Evolutionary conservation across 1,139 yeast species (phyloP), one percentile per base, ranked within the genome.

Genomic region (Suhomyces kunorum): DNA sequence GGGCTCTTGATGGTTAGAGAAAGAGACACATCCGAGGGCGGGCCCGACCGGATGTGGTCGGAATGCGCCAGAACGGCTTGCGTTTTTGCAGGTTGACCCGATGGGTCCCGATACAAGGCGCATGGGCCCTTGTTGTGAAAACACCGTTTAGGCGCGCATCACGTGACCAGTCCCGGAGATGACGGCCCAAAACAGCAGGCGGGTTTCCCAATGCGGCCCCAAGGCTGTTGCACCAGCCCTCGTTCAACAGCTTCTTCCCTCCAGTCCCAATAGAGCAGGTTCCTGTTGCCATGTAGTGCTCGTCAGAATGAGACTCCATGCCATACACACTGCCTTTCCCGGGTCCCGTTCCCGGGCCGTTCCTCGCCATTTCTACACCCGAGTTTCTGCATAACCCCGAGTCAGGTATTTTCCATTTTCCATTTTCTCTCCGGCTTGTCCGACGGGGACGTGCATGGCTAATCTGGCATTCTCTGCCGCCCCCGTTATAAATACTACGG

Each of bases 401-500:
- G 36, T 38, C 40, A 40, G 43, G 43, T 40, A 40, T 40, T 40
- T 23, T 25, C 24, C n/a, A n/a, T n/a, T n/a, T n/a, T n/a, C n/a
- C n/a, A n/a, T n/a, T n/a, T n/a, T n/a, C 32, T 20, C 37, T 32
- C 43, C 43, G 43, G 43, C 27, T 36, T 33, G 43, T 22, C 43
- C 43, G 43, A 40, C 32, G 24, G 9, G 40, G 43, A 23, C 39
- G 39, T 35, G 43, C 39, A 26, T 34, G 37, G 34, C 24, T 36
- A 38, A 38, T 38, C 42, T 14, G 41, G 34, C 41, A 33, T 34
- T 38, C 13, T 33, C 30, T n/a, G 23, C 11, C 34, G 19, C 28
- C 36, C n/a, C 36, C 27, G 35, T 32, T 44, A 44, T 44, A 44
- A 44, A 41, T 44, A 44, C 32, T 19, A 5, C 27, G 20, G 18